Conservation (phyloP, 1,139 yeast genomes). For the Hemisphaericaspora xylofermentans region DNA sequence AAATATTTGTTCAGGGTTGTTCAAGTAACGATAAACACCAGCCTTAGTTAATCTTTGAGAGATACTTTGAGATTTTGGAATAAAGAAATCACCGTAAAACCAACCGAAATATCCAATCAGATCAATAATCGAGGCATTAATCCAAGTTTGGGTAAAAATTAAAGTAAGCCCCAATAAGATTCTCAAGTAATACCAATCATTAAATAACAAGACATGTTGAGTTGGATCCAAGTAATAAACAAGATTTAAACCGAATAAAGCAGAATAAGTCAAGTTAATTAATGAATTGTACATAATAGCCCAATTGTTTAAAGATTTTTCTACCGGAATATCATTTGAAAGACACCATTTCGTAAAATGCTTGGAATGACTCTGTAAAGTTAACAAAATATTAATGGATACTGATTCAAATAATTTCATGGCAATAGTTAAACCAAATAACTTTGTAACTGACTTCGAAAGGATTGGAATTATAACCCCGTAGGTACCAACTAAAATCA, state of each 20-base stretch:
- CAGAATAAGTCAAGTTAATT: slow-evolving; percentile 45
- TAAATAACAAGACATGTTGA: slow-evolving; percentile 18
- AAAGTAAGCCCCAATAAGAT: slow-evolving; percentile 56
- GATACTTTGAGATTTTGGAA: slow-evolving; percentile 43
- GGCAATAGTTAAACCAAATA: slow-evolving; percentile 50
- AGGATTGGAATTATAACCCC: slow-evolving; percentile 47
- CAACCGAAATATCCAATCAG: slow-evolving; percentile 85
- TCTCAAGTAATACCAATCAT: slow-evolving; percentile 55
- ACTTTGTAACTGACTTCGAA: slow-evolving; percentile 21
- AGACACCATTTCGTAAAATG: slow-evolving; percentile 67
- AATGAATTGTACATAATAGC: slow-evolving; percentile 64
- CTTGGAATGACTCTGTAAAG: slow-evolving; percentile 61
- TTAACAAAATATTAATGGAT: slow-evolving; percentile 53
- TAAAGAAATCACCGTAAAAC: slow-evolving; percentile 87
- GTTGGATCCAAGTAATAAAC: slow-evolving; percentile 25
- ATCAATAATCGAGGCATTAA: slow-evolving; percentile 66
- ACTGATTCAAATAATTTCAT: slow-evolving; percentile 55
- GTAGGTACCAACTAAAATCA: slow-evolving; percentile 46
- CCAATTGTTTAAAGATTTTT: slow-evolving; percentile 76
- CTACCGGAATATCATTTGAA: slow-evolving; percentile 64
- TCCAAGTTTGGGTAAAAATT: slow-evolving; percentile 67
- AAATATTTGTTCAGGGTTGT: slow-evolving; percentile 80
- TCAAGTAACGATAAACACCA: slow-evolving; percentile 81
- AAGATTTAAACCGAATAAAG: slow-evolving; percentile 44
- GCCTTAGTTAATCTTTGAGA: slow-evolving; percentile 65